Evolutionary conservation across 2,329 filamentous ascomycete genomes (phyloP).

Genomic region (Ophiostoma sp.): DNA sequence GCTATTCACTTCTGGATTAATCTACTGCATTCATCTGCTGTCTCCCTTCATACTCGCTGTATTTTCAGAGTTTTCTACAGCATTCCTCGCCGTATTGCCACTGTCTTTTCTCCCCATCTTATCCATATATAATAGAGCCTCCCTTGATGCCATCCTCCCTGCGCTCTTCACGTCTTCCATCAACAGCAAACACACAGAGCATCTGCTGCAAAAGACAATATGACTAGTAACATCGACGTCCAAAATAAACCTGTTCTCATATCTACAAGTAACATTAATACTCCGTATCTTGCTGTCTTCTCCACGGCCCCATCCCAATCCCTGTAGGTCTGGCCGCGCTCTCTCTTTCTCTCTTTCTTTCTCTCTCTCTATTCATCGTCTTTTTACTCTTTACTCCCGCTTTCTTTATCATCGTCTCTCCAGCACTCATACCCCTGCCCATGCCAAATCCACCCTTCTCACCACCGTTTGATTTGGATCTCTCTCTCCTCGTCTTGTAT

Average conservation of each 20-base stretch:
- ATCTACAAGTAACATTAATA: slow-evolving; percentile 8
- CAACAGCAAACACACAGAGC: not conserved
- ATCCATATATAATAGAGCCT: not conserved
- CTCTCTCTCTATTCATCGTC: not conserved
- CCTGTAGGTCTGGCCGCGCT: not conserved
- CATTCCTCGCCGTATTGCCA: not conserved
- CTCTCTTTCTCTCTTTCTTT: not conserved
- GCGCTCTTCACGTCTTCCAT: slow-evolving; percentile 6
- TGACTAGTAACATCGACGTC: not conserved
- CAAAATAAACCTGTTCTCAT: slow-evolving; percentile 6
- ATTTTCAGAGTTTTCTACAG: slow-evolving; percentile 1
- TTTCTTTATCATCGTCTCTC: not conserved
- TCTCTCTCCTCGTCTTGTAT: not conserved
- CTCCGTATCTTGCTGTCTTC: slow-evolving; percentile 7
- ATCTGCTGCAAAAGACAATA: not conserved
- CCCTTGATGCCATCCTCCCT: slow-evolving; percentile 13
- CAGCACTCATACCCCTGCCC: not conserved
- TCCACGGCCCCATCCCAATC: slow-evolving; percentile 8
- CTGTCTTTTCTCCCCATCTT: not conserved
- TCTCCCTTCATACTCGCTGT: not conserved
- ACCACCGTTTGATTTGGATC: slow-evolving; percentile 11
- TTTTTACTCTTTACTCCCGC: not conserved
- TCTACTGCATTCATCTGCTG: not conserved
- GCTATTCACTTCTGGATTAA: not conserved
- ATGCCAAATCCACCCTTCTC: slow-evolving; percentile 7